Conservation (phyloP, 2,329 filamentous ascomycete genomes). For the Amesomyces nigricolor region DNA sequence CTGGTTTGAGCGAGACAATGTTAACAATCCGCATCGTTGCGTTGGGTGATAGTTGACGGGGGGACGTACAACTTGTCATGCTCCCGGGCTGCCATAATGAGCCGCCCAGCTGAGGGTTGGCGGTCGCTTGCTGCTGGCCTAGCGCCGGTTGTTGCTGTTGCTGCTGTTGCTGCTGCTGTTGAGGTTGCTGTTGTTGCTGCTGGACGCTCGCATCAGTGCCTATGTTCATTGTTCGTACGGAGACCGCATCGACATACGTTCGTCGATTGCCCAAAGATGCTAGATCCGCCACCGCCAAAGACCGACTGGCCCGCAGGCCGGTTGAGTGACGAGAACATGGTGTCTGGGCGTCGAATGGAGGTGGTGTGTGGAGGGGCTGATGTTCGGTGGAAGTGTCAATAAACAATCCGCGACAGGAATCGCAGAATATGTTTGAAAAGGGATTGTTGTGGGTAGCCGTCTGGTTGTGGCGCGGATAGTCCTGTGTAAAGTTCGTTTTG, state of each 20-base stretch:
- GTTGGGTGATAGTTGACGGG: neutral
- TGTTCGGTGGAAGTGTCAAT: neutral
- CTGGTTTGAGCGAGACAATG: constrained; percentile 32
- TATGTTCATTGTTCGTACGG: neutral
- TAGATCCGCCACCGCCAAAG: constrained; percentile 24
- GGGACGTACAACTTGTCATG: constrained; percentile 41
- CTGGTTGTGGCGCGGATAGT: no score
- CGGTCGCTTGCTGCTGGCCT: constrained; percentile 24
- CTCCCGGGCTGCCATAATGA: constrained; percentile 51
- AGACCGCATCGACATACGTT: constrained; percentile 18
- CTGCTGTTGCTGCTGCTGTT: constrained; percentile 34
- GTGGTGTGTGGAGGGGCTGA: neutral
- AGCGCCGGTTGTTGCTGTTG: constrained; percentile 35
- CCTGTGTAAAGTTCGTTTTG: neutral
- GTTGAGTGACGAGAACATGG: constrained; percentile 20
- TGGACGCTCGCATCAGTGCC: constrained; percentile 27
- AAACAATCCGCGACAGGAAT: neutral
- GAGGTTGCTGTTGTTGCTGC: constrained; percentile 31
- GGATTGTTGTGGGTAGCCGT: no score
- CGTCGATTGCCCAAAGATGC: constrained; percentile 25
- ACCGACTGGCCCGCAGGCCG: constrained; percentile 26
- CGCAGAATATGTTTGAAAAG: neutral
- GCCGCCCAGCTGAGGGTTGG: constrained; percentile 38
- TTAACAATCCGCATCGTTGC: constrained; percentile 14
- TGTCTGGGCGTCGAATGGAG: constrained; percentile 8